These are phyloP conservation scores for Prototheca cutis DNA, from an alignment of 163 green algal genomes.

Conservation along the genomic window DNA sequence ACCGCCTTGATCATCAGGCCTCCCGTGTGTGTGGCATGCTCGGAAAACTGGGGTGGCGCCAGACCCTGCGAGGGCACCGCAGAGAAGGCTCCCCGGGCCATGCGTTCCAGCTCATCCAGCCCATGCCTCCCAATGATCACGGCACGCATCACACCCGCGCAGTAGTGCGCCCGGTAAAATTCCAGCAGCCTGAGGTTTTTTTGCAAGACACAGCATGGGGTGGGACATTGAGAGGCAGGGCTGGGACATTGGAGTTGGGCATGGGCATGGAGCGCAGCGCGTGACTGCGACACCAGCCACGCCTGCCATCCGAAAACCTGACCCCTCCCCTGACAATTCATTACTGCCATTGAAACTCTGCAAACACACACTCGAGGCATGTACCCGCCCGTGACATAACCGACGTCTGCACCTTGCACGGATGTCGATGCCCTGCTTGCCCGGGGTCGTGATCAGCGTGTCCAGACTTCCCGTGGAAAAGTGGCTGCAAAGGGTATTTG, in stretches of 20 bases:
- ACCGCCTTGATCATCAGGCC: conserved; percentile 30
- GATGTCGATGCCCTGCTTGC: too few relatives aligned
- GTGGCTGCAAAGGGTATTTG: neutral
- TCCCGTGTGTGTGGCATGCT: neutral
- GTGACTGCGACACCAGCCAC: too few relatives aligned
- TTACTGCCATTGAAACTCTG: too few relatives aligned
- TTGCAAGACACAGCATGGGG: neutral
- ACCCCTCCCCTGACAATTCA: too few relatives aligned
- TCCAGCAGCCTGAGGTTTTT: conserved; percentile 23
- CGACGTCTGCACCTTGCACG: too few relatives aligned
- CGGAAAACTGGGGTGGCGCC: conserved; percentile 35
- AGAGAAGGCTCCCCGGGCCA: conserved; percentile 46
- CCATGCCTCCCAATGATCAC: conserved; percentile 53
- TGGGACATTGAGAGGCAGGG: too few relatives aligned
- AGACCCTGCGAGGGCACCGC: conserved; percentile 40
- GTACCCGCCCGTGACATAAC: too few relatives aligned
- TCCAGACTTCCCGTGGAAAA: conserved; percentile 70
- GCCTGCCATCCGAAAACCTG: too few relatives aligned
- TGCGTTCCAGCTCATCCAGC: conserved; percentile 58
- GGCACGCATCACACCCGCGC: conserved; percentile 65
- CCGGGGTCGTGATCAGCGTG: conserved; percentile 72
- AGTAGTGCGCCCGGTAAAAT: conserved; percentile 64
- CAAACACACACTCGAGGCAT: too few relatives aligned
- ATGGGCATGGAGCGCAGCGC: too few relatives aligned
- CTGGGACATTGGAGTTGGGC: too few relatives aligned